Conservation (phyloP, 2,329 filamentous ascomycete genomes). For the Neonectria neomacrospora region DNA sequence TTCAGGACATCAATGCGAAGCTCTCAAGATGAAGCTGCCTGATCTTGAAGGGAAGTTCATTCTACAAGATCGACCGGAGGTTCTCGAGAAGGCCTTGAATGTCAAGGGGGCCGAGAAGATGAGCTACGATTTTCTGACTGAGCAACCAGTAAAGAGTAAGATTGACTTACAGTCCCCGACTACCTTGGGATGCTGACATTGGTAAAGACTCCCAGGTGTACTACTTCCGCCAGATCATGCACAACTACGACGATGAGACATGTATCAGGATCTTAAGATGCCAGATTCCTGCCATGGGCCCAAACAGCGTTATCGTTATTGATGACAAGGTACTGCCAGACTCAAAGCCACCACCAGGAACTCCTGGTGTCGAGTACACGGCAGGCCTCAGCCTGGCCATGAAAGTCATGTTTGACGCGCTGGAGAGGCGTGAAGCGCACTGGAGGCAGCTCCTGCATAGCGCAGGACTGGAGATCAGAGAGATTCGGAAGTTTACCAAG, state of each 20-base stretch:
- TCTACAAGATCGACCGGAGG: neutral
- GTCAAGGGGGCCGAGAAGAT: neutral
- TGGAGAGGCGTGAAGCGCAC: neutral
- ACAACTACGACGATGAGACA: neutral
- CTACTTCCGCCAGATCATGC: neutral
- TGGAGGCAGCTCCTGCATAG: neutral
- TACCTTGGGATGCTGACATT: neutral
- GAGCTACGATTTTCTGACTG: neutral
- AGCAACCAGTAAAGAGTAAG: neutral
- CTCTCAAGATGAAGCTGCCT: neutral
- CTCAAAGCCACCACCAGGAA: neutral
- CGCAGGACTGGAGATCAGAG: neutral
- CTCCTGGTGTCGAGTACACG: neutral
- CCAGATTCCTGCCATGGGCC: neutral
- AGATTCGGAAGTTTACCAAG: neutral
- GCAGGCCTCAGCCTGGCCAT: neutral
- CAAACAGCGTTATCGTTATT: neutral
- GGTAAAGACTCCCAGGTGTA: neutral
- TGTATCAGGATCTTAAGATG: neutral
- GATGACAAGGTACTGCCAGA: neutral
- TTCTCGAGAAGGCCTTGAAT: neutral
- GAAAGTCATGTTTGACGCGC: neutral
- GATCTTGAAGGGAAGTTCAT: neutral
- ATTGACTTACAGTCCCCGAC: neutral
- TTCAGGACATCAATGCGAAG: neutral